Evolutionary conservation across 1,139 yeast species (phyloP).

Genomic region (Saccharomyces hybrid): DNA sequence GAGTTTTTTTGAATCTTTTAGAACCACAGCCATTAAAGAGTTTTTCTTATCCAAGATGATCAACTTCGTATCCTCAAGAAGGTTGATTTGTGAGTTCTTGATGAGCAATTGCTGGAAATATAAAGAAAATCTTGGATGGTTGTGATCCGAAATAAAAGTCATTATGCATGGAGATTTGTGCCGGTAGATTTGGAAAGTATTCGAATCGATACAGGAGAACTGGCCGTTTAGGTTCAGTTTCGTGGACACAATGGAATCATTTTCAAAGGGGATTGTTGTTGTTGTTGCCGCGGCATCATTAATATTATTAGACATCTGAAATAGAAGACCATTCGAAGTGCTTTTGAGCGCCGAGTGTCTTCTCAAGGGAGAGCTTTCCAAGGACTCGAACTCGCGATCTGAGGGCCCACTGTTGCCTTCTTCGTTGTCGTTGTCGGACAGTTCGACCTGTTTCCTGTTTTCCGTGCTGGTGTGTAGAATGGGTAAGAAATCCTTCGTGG

Average conservation of each 20-base stretch:
- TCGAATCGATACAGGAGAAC: neutral
- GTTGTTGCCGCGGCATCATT: neutral
- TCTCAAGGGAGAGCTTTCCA: neutral
- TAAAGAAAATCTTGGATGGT: neutral
- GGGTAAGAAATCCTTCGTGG: constrained; percentile 9
- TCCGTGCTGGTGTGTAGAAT: neutral
- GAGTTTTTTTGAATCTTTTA: neutral
- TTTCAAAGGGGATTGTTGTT: neutral
- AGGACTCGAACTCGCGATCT: neutral
- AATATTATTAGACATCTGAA: neutral
- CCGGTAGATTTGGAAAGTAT: neutral
- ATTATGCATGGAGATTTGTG: neutral
- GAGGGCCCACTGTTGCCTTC: neutral
- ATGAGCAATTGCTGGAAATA: neutral
- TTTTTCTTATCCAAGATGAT: neutral
- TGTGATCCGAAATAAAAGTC: neutral
- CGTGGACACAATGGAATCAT: neutral
- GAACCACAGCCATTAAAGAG: neutral
- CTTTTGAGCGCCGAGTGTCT: neutral
- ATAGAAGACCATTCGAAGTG: neutral
- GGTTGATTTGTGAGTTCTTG: neutral
- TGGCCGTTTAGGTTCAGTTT: neutral
- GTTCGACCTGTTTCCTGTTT: neutral
- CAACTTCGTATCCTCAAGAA: neutral
- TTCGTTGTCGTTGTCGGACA: neutral